These are phyloP conservation scores for Yamadazyma epiphylla DNA, from an alignment of 1,139 yeast species.

Conservation along the genomic window DNA sequence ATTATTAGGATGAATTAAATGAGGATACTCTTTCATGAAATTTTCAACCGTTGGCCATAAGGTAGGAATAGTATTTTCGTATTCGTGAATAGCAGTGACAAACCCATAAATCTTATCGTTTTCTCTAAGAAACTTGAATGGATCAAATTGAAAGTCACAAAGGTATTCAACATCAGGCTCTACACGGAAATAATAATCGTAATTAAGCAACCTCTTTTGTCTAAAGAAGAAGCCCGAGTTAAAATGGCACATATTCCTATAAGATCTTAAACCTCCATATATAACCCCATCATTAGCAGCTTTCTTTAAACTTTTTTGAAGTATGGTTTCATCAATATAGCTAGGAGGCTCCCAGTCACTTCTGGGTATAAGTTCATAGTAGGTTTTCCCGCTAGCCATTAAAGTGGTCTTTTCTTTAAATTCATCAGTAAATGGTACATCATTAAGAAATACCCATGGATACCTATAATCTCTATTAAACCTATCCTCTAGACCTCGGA, in stretches of 20 bases:
- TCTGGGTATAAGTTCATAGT: constrained; percentile 39
- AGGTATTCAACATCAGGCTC: constrained; percentile 46
- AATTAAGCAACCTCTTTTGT: constrained; percentile 34
- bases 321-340: constrained; percentile 28
- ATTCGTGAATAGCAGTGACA: constrained; percentile 41
- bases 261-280: constrained; percentile 39
- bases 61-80: constrained; percentile 56
- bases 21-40: constrained; percentile 58
- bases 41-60: constrained; percentile 74
- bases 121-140: constrained; percentile 32
- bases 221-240: constrained; percentile 44
- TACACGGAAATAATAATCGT: constrained; percentile 45
- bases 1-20: constrained; percentile 63
- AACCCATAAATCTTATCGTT: constrained; percentile 41
- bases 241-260: constrained; percentile 49
- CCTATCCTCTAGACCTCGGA: constrained; percentile 44
- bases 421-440: constrained; percentile 38
- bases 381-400: constrained; percentile 80
- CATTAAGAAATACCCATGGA: constrained; percentile 46
- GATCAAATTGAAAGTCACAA: constrained; percentile 49
- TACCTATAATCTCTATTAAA: constrained; percentile 44
- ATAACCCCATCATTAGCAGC: constrained; percentile 25
- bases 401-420: constrained; percentile 57
- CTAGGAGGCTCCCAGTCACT: constrained; percentile 43
- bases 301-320: constrained; percentile 22